These are phyloP conservation scores for Colletotrichum graminicola DNA, from an alignment of 2,329 filamentous ascomycete genomes.

Conservation along the genomic window DNA sequence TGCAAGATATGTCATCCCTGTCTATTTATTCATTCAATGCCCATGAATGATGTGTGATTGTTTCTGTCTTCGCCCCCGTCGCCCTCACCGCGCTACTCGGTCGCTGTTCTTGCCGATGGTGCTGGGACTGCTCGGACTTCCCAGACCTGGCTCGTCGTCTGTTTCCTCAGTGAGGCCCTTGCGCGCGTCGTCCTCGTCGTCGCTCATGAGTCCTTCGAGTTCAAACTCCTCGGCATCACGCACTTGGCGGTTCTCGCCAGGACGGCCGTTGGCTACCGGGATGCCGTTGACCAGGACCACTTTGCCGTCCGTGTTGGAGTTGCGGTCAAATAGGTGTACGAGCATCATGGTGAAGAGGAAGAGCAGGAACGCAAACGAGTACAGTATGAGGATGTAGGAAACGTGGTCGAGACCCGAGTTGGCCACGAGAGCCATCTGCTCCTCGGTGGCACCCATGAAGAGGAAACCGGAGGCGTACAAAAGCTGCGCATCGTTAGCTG, in stretches of 20 bases:
- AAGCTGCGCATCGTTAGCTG: constrained; percentile 66
- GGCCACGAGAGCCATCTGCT: constrained; percentile 87
- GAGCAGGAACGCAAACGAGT: constrained; percentile 87
- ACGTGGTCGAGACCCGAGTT: constrained; percentile 86
- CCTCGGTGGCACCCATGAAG: constrained; percentile 97
- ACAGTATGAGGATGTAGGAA: constrained; percentile 91
- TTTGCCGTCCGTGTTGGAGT: constrained; percentile 53
- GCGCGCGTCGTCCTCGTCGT: constrained; percentile 75
- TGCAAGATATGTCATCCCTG: constrained; percentile 31
- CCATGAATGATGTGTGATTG: neutral
- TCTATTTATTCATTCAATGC: constrained; percentile 36
- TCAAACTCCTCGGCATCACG: constrained; percentile 89
- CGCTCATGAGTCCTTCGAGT: constrained; percentile 84
- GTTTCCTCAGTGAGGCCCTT: constrained; percentile 77
- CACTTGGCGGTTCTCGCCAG: constrained; percentile 67
- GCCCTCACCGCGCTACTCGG: constrained; percentile 45
- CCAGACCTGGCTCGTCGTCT: constrained; percentile 62
- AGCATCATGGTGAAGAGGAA: constrained; percentile 94
- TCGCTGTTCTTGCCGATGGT: constrained; percentile 62
- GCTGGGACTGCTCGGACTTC: constrained; percentile 52
- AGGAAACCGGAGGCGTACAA: constrained; percentile 93
- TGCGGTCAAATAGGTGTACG: constrained; percentile 83
- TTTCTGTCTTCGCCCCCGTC: neutral
- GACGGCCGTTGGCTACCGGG: constrained; percentile 49
- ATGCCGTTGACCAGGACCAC: constrained; percentile 56